Evolutionary conservation across 2,329 filamentous ascomycete genomes (phyloP), one percentile per base, ranked within the genome.

Genomic region (Fusarium pseudonygamai): DNA sequence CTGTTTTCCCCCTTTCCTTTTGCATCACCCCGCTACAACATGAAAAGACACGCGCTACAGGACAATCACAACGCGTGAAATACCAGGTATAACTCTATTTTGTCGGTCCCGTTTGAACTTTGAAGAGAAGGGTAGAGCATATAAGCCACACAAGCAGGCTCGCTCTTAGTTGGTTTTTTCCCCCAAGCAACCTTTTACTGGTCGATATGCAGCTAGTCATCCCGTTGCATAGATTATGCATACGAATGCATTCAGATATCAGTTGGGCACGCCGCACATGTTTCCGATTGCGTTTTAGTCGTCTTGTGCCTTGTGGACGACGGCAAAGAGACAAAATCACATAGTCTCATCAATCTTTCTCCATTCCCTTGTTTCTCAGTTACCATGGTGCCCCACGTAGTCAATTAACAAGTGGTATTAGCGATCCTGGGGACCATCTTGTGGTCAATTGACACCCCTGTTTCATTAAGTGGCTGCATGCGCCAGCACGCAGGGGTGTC

Each of bases 401-500:
- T 74, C 71, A 72, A 61, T 74, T 71, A 74, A 74, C 64, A 58
- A 74, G 71, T 65, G 68, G 71, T 77, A 73, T 77, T 71, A 64
- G 67, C 65, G 72, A 78, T 75, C 71, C 72, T 50, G 60, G 71
- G 66, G 68, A 57, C 72, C 71, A 71, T 70, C 67, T 67, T 49
- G 64, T 74, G 75, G 71, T 77, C 74, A 71, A 69, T 69, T 62
- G 67, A 65, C 64, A 75, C 76, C 76, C 76, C 76, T 78, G 76
- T 72, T 69, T 75, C 70, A 78, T 78, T 77, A 78, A 78, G 77
- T 78, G 77, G 76, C 76, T 78, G 77, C 77, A 78, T 78, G 66
- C 73, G 73, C 74, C 76, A 68, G 67, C 64, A 53, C 73, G 64
- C 77, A 78, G 75, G 77, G 77, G 75, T 78, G 69, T 73, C 71